phyloP scores from a whole-genome alignment of 2,329 filamentous ascomycete genomes.

The Fusarium drepaniforme region DNA sequence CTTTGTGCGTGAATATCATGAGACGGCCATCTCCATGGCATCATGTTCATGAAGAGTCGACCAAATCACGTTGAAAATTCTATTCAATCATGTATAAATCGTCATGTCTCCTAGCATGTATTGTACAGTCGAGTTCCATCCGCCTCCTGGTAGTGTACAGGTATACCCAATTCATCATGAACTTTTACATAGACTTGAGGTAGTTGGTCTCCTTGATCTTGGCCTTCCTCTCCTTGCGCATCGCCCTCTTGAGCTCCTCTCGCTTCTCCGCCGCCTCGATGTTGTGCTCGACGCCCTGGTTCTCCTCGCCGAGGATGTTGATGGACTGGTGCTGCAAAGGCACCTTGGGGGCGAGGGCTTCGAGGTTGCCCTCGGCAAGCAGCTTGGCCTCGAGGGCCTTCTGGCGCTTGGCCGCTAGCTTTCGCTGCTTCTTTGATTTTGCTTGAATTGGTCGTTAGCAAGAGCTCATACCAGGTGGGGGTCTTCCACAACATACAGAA shows the following conservation, averaged over 20 bases:
- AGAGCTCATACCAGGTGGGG: background rate
- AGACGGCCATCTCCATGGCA: background rate
- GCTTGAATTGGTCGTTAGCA: conserved; percentile 59
- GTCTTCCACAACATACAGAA: conserved; percentile 73
- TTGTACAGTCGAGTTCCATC: conserved; percentile 44
- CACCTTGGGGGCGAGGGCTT: conserved; percentile 75
- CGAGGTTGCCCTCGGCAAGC: conserved; percentile 74
- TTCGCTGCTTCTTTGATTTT: conserved; percentile 87
- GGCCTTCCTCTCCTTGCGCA: conserved; percentile 80
- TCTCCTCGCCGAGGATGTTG: conserved; percentile 72
- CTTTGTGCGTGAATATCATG: background rate
- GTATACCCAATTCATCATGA: conserved; percentile 20
- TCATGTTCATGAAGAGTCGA: background rate
- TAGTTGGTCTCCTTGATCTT: conserved; percentile 90
- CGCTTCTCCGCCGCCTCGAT: conserved; percentile 64
- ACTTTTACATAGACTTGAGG: conserved; percentile 79
- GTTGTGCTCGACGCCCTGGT: conserved; percentile 58
- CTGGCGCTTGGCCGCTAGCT: conserved; percentile 75
- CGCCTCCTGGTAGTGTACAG: conserved; percentile 44
- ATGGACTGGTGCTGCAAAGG: conserved; percentile 83
- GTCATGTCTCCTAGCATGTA: conserved; percentile 28
- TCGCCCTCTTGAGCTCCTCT: conserved; percentile 74
- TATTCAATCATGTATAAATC: conserved; percentile 26
- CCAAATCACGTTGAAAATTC: background rate
- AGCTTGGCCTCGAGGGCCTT: conserved; percentile 68